Conservation (phyloP, 805 yeast species). For the Cyberlindnera euphorbiiphila region DNA sequence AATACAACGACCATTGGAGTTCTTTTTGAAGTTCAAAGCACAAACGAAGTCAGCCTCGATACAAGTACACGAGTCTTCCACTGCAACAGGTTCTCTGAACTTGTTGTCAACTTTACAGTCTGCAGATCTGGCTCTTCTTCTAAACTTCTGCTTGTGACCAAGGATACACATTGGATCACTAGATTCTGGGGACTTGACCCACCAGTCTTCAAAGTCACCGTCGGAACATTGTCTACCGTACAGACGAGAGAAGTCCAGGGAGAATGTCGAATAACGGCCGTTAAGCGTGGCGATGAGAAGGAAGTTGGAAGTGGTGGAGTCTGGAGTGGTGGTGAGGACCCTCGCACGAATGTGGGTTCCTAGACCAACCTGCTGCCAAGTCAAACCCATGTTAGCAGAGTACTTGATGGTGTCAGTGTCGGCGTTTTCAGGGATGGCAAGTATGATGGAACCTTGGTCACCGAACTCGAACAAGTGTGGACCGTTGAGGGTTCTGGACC, state of each 20-base stretch:
- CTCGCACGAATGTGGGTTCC: conserved; percentile 40
- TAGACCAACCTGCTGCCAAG: conserved; percentile 55
- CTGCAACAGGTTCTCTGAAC: conserved; percentile 34
- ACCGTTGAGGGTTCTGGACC: conserved; percentile 54
- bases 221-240: conserved; percentile 39
- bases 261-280: conserved; percentile 24
- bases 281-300: conserved; percentile 41
- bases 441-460: conserved; percentile 71
- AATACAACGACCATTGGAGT: conserved; percentile 44
- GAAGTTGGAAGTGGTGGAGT: conserved; percentile 64
- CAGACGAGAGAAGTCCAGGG: conserved; percentile 55
- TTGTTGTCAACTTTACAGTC: conserved; percentile 46
- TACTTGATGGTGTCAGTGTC: conserved; percentile 39
- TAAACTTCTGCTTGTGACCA: conserved; percentile 64
- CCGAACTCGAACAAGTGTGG: conserved; percentile 61
- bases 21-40: conserved; percentile 43
- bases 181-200: conserved; percentile 38
- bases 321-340: conserved; percentile 53
- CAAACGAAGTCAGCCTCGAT: conserved; percentile 69
- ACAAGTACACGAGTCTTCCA: conserved; percentile 62
- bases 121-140: conserved; percentile 60
- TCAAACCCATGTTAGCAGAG: conserved; percentile 69
- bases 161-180: conserved; percentile 47
- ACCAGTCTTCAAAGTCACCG: conserved; percentile 62
- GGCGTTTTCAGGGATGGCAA: conserved; percentile 49